These are phyloP conservation scores for Coriolopsis trogii DNA, from an alignment of 1,284 basidiomycete species.

Conservation along the genomic window DNA sequence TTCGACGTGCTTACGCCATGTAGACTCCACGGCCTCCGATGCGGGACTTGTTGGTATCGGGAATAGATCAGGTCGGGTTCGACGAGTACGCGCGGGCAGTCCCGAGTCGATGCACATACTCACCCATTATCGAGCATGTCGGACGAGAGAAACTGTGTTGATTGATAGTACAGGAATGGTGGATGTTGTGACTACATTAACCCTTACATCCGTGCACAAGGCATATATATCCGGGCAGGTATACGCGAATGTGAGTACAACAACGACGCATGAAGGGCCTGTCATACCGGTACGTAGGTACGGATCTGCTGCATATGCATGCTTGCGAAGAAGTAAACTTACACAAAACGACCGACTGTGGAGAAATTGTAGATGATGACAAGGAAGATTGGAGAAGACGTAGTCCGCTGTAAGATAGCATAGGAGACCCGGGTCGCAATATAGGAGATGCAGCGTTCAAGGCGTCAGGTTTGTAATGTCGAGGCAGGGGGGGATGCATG, in stretches of 20 bases:
- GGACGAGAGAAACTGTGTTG: not conserved
- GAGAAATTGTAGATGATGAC: not conserved
- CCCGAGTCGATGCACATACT: no score
- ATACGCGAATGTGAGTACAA: conserved; percentile 8
- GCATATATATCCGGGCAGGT: conserved; percentile 3
- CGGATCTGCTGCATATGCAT: no score
- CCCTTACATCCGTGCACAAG: conserved; percentile 13
- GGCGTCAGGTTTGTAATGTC: not conserved
- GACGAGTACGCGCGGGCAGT: no score
- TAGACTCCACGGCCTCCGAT: no score
- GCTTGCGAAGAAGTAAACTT: not conserved
- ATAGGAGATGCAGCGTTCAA: not conserved
- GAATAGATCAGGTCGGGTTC: no score
- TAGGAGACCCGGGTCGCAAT: no score
- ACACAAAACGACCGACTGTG: not conserved
- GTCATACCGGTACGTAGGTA: no score
- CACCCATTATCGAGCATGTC: not conserved
- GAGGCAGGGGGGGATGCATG: no score
- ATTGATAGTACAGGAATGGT: conserved; percentile 6
- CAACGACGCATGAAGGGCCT: conserved; percentile 11
- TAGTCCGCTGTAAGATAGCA: no score
- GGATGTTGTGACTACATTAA: conserved; percentile 20
- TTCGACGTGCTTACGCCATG: not conserved
- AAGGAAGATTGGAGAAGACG: not conserved
- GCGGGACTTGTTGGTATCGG: no score